A percentile compares a stretch with the other conserved stretches of the same genome.
phyloP scores from a whole-genome alignment of 495 filamentous ascomycete species.

The Penicillium riverlandense region DNA sequence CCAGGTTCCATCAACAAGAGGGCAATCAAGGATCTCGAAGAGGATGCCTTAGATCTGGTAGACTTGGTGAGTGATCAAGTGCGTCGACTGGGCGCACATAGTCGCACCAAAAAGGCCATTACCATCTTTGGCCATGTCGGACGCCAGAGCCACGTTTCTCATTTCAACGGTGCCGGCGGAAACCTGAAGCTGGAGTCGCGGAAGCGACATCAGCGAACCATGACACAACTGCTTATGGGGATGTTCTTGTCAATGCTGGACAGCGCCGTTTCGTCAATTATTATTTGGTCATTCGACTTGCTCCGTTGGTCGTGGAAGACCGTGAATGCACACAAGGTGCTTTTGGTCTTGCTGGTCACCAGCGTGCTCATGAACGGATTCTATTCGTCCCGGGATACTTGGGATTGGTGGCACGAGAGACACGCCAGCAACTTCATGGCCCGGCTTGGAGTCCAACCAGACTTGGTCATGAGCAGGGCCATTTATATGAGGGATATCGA shows the following conservation, averaged over 20 bases:
- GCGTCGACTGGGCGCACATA: slow-evolving; percentile 65
- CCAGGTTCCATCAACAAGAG: slow-evolving; percentile 66
- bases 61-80: slow-evolving; percentile 87
- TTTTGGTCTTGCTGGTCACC: slow-evolving; percentile 58
- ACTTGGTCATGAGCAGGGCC: slow-evolving; percentile 72
- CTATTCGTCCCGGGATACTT: slow-evolving; percentile 58
- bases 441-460: slow-evolving; percentile 69
- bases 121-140: slow-evolving; percentile 86
- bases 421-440: slow-evolving; percentile 72
- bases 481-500: slow-evolving; percentile 81
- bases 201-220: slow-evolving; percentile 57
- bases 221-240: slow-evolving; percentile 64
- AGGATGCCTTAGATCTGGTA: slow-evolving; percentile 77
- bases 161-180: slow-evolving; percentile 47
- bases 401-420: slow-evolving; percentile 80
- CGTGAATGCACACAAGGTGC: slow-evolving; percentile 64
- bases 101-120: slow-evolving; percentile 83
- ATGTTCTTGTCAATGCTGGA: slow-evolving; percentile 60
- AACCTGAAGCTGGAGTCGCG: slow-evolving; percentile 32
- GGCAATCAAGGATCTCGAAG: slow-evolving; percentile 70
- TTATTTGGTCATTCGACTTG: slow-evolving; percentile 63
- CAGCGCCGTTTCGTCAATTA: slow-evolving; percentile 60
- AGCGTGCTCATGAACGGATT: slow-evolving; percentile 66
- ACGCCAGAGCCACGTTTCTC: slow-evolving; percentile 56
- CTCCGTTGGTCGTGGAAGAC: slow-evolving; percentile 61